phyloP scores from a whole-genome alignment of 2,329 filamentous ascomycete genomes.

The Cadophora gregata region DNA sequence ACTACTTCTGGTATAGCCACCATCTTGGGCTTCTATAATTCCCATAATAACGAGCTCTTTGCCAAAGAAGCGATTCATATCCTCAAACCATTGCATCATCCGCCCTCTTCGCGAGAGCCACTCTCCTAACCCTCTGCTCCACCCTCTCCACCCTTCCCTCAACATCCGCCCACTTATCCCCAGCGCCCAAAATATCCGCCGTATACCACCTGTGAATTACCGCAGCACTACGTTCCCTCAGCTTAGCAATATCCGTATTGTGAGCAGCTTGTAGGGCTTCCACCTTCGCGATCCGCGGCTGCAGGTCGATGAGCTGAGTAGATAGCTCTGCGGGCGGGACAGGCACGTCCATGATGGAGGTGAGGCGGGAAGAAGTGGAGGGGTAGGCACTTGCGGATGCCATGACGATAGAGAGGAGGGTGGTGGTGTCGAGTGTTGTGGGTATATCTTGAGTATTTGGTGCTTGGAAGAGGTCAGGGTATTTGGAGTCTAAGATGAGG shows the following conservation, averaged over 20 bases:
- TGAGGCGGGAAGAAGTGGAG: slow-evolving; percentile 44
- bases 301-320: slow-evolving; percentile 42
- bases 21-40: not conserved
- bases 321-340: slow-evolving; percentile 42
- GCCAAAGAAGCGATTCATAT: not conserved
- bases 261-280: slow-evolving; percentile 43
- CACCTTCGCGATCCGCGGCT: slow-evolving; percentile 42
- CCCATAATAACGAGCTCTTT: not conserved
- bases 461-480: slow-evolving; percentile 45
- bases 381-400: slow-evolving; percentile 44
- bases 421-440: slow-evolving; percentile 39
- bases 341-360: slow-evolving; percentile 43
- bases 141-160: slow-evolving; percentile 41
- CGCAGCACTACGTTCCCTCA: slow-evolving; percentile 42
- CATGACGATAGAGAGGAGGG: slow-evolving; percentile 42
- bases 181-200: slow-evolving; percentile 39
- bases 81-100: slow-evolving; percentile 35
- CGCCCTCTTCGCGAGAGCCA: slow-evolving; percentile 31
- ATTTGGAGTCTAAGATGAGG: slow-evolving; percentile 37
- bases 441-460: slow-evolving; percentile 36
- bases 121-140: slow-evolving; percentile 40
- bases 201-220: slow-evolving; percentile 44
- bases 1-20: not conserved
- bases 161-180: slow-evolving; percentile 45
- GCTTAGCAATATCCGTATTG: slow-evolving; percentile 39